phyloP scores from a whole-genome alignment of 2,329 filamentous ascomycete species.

The Fusarium concolor region DNA sequence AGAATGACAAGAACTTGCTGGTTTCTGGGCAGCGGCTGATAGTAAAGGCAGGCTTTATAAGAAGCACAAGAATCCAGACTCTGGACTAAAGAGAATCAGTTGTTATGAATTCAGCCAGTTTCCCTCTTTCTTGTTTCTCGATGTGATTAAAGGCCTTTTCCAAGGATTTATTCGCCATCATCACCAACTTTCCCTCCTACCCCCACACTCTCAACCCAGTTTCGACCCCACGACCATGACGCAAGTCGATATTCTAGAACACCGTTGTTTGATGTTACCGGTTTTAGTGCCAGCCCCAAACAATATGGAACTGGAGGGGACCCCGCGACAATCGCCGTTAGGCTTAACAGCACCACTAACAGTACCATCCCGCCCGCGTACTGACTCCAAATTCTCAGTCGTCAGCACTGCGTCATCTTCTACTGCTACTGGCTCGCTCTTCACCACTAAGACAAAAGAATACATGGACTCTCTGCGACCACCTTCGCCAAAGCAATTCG shows the following conservation, averaged over 20 bases:
- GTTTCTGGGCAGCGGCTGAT: conserved; percentile 11
- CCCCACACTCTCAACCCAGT: conserved; percentile 15
- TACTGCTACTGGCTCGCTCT: conserved; percentile 6
- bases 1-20: conserved; percentile 22
- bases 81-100: background rate
- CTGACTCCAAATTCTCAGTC: conserved; percentile 32
- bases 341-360: background rate
- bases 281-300: conserved; percentile 27
- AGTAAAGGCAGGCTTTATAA: conserved; percentile 13
- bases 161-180: background rate
- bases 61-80: conserved; percentile 5
- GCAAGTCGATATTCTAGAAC: conserved; percentile 43
- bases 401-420: conserved; percentile 34
- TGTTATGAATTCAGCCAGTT: background rate
- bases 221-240: conserved; percentile 40
- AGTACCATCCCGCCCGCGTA: background rate
- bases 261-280: conserved; percentile 27
- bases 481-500: conserved; percentile 60
- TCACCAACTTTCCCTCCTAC: conserved; percentile 11
- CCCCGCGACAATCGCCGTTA: conserved; percentile 30
- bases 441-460: conserved; percentile 50
- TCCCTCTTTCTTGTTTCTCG: background rate
- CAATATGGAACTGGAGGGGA: conserved; percentile 12
- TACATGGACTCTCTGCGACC: conserved; percentile 65
- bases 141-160: background rate